Percentiles rank a stretch among this genome's conserved stretches.
These are phyloP conservation scores for Fusarium sp. DNA, from an alignment of 2,329 filamentous ascomycete genomes.

Conservation along the genomic window DNA sequence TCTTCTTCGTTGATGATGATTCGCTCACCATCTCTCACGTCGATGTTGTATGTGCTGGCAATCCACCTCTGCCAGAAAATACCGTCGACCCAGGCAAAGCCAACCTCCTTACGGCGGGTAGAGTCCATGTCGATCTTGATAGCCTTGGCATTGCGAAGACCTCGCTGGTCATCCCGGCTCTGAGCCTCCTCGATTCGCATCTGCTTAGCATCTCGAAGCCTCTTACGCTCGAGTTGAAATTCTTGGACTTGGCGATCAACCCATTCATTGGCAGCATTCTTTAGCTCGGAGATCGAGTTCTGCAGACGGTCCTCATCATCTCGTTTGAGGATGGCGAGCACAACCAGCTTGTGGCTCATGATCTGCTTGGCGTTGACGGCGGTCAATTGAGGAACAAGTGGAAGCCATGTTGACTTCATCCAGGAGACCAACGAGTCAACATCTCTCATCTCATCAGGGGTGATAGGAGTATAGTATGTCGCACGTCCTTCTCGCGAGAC, in stretches of 20 bases:
- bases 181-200: slow-evolving; percentile 96
- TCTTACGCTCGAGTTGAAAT: slow-evolving; percentile 93
- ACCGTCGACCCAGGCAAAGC: slow-evolving; percentile 97
- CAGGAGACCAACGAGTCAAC: slow-evolving; percentile 81
- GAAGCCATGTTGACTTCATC: slow-evolving; percentile 98
- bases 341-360: slow-evolving; percentile 95
- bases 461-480: slow-evolving; percentile 88
- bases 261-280: slow-evolving; percentile 96
- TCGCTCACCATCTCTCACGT: slow-evolving; percentile 87
- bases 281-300: slow-evolving; percentile 86
- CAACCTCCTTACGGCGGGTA: slow-evolving; percentile 87
- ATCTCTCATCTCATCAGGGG: slow-evolving; percentile 93
- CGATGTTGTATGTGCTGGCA: slow-evolving; percentile 92
- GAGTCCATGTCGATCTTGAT: slow-evolving; percentile 93
- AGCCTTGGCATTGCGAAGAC: slow-evolving; percentile 86
- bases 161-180: slow-evolving; percentile 90
- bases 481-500: slow-evolving; percentile 91
- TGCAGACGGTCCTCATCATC: slow-evolving; percentile 84
- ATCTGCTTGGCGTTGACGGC: slow-evolving; percentile 92
- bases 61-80: slow-evolving; percentile 99
- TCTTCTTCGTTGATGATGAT: slow-evolving; percentile 98
- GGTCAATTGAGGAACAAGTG: slow-evolving; percentile 93
- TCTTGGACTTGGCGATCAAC: slow-evolving; percentile 95
- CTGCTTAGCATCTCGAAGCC: slow-evolving; percentile 93
- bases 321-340: slow-evolving; percentile 87